A percentile compares a stretch with the other conserved stretches of the same genome.
phyloP scores from a whole-genome alignment of 148 eudicot species.

The Camellia japonica region DNA sequence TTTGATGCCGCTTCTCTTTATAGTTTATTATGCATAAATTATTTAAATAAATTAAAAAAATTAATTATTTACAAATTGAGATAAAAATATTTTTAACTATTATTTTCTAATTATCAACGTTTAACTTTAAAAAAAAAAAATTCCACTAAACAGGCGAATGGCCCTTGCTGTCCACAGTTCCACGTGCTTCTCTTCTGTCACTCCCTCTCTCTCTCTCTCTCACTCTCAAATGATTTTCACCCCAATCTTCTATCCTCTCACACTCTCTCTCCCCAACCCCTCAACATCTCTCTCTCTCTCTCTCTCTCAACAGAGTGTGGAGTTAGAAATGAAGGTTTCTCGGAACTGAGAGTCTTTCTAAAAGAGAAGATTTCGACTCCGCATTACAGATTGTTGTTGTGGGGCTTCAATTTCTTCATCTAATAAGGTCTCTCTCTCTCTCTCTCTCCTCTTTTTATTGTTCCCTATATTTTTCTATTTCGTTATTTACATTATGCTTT shows the following conservation, averaged over 20 bases:
- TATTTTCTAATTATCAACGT: too few relatives aligned
- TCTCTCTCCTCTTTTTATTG: not conserved
- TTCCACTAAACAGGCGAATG: too few relatives aligned
- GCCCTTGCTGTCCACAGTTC: not conserved
- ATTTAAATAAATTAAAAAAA: too few relatives aligned
- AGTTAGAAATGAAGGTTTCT: too few relatives aligned
- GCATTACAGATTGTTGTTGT: too few relatives aligned
- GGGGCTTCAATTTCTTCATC: not conserved
- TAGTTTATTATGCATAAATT: too few relatives aligned
- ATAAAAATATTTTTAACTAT: too few relatives aligned
- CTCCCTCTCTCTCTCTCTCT: not conserved
- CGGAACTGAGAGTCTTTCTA: too few relatives aligned
- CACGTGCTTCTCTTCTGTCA: not conserved
- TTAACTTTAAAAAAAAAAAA: too few relatives aligned
- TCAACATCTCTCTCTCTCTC: not conserved
- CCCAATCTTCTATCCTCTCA: not conserved
- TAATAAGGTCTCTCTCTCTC: not conserved
- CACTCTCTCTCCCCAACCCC: not conserved
- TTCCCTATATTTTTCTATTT: slow-evolving; percentile 5
- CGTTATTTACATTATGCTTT: not conserved
- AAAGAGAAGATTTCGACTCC: not conserved
- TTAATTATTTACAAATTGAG: too few relatives aligned
- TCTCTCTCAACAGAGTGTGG: not conserved
- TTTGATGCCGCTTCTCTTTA: too few relatives aligned
- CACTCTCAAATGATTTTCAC: not conserved